Evolutionary conservation across 139 green algal genomes (phyloP).

Genomic region (Pycnococcus provasolii): DNA sequence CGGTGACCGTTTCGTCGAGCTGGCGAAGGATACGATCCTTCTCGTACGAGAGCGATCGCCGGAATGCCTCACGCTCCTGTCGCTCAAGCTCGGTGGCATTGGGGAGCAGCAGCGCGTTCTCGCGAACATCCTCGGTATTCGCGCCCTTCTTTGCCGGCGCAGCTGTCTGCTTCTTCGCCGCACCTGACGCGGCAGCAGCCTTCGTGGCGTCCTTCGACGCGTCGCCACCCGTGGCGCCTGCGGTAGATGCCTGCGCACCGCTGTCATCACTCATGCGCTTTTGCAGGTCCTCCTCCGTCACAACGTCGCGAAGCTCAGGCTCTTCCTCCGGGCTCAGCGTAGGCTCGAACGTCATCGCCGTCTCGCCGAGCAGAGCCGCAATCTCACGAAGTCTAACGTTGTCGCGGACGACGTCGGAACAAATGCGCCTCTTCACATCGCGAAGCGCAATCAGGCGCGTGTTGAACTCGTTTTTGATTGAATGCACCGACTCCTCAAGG

Average conservation of each 20-base stretch:
- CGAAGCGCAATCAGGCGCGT: constrained; percentile 47
- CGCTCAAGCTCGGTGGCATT: background rate
- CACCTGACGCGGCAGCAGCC: background rate
- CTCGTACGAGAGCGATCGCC: constrained; percentile 11
- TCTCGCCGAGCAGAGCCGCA: constrained; percentile 17
- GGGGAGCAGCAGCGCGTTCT: background rate
- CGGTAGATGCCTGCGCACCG: background rate
- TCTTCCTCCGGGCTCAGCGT: constrained; percentile 17
- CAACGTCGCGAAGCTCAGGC: constrained; percentile 20
- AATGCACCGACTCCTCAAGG: constrained; percentile 47
- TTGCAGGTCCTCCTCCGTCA: constrained; percentile 29
- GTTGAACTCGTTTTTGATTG: constrained; percentile 53
- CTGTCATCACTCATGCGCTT: background rate
- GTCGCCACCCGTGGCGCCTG: background rate
- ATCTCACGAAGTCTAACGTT: constrained; percentile 28
- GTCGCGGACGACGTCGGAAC: constrained; percentile 11
- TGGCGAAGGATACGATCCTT: constrained; percentile 7
- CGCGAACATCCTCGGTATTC: background rate
- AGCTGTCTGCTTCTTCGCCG: background rate
- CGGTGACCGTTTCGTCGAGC: constrained; percentile 16
- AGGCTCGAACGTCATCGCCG: background rate
- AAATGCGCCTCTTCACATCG: constrained; percentile 39
- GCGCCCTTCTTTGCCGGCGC: background rate
- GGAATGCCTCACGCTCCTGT: constrained; percentile 4
- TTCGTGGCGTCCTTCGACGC: background rate